phyloP scores from a whole-genome alignment of 108 stramenopile genomes.

The Nannochloropsis salina region DNA sequence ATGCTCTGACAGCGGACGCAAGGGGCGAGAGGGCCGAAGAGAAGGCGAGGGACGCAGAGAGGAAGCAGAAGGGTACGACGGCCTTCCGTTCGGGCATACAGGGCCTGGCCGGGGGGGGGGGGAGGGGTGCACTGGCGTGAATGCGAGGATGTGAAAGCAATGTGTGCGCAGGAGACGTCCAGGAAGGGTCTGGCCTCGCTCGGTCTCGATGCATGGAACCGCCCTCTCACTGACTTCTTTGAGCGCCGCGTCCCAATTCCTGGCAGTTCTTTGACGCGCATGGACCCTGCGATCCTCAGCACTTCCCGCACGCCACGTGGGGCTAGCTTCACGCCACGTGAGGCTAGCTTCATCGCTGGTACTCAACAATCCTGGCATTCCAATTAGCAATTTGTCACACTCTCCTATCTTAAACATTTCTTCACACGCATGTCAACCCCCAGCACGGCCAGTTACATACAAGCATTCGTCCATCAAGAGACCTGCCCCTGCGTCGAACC shows the following conservation, averaged over 20 bases:
- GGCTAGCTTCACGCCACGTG: not conserved
- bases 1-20: not conserved
- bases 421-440: not conserved
- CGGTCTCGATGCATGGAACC: too few species aligned
- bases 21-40: not conserved
- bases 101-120: not conserved
- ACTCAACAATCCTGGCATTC: not conserved
- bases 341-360: not conserved
- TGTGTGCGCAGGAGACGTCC: not conserved
- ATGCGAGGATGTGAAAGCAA: conserved; percentile 8
- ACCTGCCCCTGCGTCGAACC: too few species aligned
- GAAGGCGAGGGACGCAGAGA: not conserved
- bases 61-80: not conserved
- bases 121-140: not conserved
- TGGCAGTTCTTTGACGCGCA: too few species aligned
- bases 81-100: not conserved
- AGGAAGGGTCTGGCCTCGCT: too few species aligned
- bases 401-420: too few species aligned
- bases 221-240: too few species aligned
- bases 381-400: too few species aligned
- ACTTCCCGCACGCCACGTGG: too few species aligned
- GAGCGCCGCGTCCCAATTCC: too few species aligned
- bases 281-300: too few species aligned
- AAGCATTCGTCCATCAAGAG: not conserved
- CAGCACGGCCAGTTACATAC: not conserved